Percentiles rank a stretch among this genome's conserved stretches.
Conservation (phyloP, 2,329 filamentous ascomycete genomes). For the Trichoderma sp. region DNA sequence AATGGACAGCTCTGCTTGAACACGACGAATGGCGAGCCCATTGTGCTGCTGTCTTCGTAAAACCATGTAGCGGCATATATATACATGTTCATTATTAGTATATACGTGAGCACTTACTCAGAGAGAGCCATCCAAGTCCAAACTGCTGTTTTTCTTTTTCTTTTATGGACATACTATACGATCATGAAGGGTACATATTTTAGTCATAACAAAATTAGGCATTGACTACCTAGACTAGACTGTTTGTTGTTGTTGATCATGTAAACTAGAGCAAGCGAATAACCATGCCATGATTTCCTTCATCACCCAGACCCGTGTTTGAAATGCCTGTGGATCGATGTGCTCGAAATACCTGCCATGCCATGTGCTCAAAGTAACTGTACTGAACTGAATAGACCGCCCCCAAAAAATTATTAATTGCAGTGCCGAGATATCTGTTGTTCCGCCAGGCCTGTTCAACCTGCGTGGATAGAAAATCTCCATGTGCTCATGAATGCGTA, state of each 20-base stretch:
- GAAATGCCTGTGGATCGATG: not conserved
- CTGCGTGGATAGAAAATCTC: not conserved
- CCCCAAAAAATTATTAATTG: not conserved
- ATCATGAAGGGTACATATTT: not conserved
- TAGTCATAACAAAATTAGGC: not conserved
- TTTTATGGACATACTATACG: not conserved
- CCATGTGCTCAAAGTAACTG: not conserved
- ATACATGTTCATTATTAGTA: not conserved
- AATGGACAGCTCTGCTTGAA: constrained; percentile 48
- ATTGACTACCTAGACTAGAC: not conserved
- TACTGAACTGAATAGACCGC: not conserved
- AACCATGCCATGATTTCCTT: not conserved
- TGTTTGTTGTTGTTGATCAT: not conserved
- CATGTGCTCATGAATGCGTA: not conserved
- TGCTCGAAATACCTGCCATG: not conserved
- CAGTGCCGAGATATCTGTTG: not conserved
- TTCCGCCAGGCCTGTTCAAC: not conserved
- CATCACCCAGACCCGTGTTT: not conserved
- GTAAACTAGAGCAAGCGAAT: not conserved
- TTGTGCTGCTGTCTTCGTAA: constrained; percentile 42
- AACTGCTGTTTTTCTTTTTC: not conserved
- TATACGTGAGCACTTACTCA: not conserved
- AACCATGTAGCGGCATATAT: not conserved
- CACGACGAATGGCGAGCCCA: constrained; percentile 48
- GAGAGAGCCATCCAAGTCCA: not conserved